A percentile compares a stretch with the other conserved stretches of the same genome.
Evolutionary conservation across 192 early-diverging fungal genomes (phyloP).

Genomic region (Backusella circina): DNA sequence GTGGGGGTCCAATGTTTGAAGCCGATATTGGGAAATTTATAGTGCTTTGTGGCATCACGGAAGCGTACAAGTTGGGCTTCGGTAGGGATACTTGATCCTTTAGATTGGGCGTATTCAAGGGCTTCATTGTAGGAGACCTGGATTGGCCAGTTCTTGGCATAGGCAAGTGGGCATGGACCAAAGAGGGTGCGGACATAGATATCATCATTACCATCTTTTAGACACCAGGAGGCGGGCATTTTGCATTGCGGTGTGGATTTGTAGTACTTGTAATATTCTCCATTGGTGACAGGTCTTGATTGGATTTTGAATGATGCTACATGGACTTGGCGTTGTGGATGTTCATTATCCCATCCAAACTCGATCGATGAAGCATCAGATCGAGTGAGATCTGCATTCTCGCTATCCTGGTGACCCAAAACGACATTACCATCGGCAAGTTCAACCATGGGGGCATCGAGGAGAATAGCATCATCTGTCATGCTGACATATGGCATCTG

Average conservation of each 20-base stretch:
- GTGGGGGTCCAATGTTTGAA: slow-evolving; percentile 67
- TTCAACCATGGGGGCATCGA: neutral
- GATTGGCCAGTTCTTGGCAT: slow-evolving; percentile 68
- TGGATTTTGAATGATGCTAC: slow-evolving; percentile 61
- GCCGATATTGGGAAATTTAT: slow-evolving; percentile 60
- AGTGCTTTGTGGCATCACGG: slow-evolving; percentile 27
- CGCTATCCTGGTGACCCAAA: slow-evolving; percentile 65
- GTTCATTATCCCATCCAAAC: slow-evolving; percentile 94
- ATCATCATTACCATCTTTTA: neutral
- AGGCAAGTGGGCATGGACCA: slow-evolving; percentile 54
- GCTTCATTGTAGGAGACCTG: slow-evolving; percentile 68
- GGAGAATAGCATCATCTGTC: neutral
- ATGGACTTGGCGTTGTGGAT: slow-evolving; percentile 40
- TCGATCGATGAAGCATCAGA: neutral
- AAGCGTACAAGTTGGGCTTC: slow-evolving; percentile 66
- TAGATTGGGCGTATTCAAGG: slow-evolving; percentile 56
- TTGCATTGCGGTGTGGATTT: slow-evolving; percentile 9
- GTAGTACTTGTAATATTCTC: slow-evolving; percentile 67
- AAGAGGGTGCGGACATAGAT: slow-evolving; percentile 63
- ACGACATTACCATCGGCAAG: slow-evolving; percentile 15
- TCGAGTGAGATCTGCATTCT: slow-evolving; percentile 40
- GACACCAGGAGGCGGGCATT: slow-evolving; percentile 58
- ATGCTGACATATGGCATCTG: neutral
- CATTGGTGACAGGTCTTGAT: slow-evolving; percentile 75
- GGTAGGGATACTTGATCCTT: slow-evolving; percentile 65